phyloP scores from a whole-genome alignment of 2,329 filamentous ascomycete species.

The Microcyclosporella mali region DNA sequence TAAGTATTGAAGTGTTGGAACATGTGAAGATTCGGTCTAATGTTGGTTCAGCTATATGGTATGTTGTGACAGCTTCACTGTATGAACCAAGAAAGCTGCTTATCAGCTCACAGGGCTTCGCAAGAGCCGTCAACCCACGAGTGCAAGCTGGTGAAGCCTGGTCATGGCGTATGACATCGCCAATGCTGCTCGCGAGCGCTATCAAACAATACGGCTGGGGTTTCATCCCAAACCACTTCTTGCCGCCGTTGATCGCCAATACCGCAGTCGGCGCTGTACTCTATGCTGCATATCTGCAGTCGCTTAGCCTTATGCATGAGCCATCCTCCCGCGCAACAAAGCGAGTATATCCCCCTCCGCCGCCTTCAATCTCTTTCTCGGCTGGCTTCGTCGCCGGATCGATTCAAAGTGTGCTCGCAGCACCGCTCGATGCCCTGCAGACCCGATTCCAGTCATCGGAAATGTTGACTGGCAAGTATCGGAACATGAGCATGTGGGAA shows the following conservation, averaged over 20 bases:
- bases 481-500: conserved; percentile 61
- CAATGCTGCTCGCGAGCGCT: conserved; percentile 62
- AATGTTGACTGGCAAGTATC: conserved; percentile 53
- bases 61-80: conserved; percentile 12
- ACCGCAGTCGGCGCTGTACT: conserved; percentile 66
- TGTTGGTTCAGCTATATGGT: conserved; percentile 44
- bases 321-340: conserved; percentile 56
- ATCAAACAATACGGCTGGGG: conserved; percentile 65
- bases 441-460: conserved; percentile 62
- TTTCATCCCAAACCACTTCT: conserved; percentile 68
- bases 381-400: conserved; percentile 65
- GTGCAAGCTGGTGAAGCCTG: conserved; percentile 44
- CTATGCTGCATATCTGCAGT: conserved; percentile 69
- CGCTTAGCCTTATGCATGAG: conserved; percentile 59
- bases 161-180: conserved; percentile 62
- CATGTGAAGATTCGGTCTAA: conserved; percentile 6
- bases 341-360: conserved; percentile 64
- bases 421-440: conserved; percentile 69
- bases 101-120: conserved; percentile 46
- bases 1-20: conserved; percentile 45
- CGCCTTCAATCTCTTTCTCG: conserved; percentile 57
- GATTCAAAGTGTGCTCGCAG: conserved; percentile 65
- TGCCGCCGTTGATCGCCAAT: conserved; percentile 69
- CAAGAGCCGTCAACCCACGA: conserved; percentile 56
- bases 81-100: no score